Evolutionary conservation across 306 rosid genomes (phyloP).

Genomic region (Sindora glabra): DNA sequence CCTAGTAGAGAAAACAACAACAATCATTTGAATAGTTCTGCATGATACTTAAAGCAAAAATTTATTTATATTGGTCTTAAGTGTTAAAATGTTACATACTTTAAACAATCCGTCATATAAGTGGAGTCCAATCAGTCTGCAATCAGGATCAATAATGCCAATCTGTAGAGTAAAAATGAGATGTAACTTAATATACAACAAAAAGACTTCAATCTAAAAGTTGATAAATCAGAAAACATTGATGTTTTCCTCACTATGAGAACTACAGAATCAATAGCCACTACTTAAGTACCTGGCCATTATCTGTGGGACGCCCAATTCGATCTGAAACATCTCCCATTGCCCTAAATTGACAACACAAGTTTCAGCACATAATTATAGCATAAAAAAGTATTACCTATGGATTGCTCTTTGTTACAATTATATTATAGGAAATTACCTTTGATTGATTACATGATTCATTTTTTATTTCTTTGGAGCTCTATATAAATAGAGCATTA

Average conservation of each 20-base stretch:
- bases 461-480: no score
- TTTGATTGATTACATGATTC: no score
- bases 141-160: constrained; percentile 97
- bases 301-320: constrained; percentile 95
- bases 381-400: not conserved
- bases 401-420: no score
- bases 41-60: not conserved
- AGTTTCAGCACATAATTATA: no score
- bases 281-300: constrained; percentile 66
- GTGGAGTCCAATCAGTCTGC: constrained; percentile 95
- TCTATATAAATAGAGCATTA: no score
- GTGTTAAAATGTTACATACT: constrained; percentile 35
- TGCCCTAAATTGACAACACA: constrained; percentile 77
- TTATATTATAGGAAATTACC: no score
- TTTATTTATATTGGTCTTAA: not conserved
- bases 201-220: not conserved
- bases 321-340: constrained; percentile 99
- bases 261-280: constrained; percentile 7
- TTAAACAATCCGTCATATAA: constrained; percentile 93
- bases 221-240: not conserved
- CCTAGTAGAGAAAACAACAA: constrained; percentile 40
- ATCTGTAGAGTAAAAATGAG: constrained; percentile 41
- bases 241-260: not conserved
- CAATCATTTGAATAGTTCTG: not conserved
- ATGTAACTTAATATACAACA: constrained; percentile 1